Conservation (phyloP, 768 basidiomycete genomes). For the Tulasnella sp. region DNA sequence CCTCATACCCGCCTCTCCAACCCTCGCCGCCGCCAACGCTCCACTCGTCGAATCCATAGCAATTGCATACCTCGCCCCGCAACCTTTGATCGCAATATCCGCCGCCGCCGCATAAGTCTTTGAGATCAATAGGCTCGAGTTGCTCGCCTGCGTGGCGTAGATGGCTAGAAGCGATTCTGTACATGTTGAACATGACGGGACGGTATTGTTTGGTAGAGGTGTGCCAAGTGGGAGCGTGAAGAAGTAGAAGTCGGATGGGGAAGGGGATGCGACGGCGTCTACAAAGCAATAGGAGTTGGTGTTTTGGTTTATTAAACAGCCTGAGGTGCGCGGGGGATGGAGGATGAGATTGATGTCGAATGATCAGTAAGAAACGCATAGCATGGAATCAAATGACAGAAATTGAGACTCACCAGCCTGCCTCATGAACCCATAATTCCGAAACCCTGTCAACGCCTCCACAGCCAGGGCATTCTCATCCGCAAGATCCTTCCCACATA, state of each 20-base stretch:
- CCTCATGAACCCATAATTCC: constrained; percentile 22
- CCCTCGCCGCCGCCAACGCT: not conserved
- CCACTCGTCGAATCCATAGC: not conserved
- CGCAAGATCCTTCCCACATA: constrained; percentile 21
- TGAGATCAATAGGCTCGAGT: constrained; percentile 2
- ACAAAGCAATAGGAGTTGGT: constrained; percentile 22
- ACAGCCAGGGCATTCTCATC: constrained; percentile 21
- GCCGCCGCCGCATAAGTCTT: constrained; percentile 18
- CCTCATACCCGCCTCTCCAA: not conserved
- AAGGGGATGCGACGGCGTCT: constrained; percentile 17
- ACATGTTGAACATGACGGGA: constrained; percentile 19
- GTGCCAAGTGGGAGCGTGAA: constrained; percentile 19
- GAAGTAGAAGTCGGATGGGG: constrained; percentile 19
- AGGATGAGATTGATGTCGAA: not conserved
- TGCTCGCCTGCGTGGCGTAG: constrained; percentile 16
- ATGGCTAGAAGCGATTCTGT: constrained; percentile 14
- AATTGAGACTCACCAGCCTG: constrained; percentile 17
- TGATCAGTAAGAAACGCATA: too few relatives aligned
- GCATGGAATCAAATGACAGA: not conserved
- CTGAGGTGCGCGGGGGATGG: not conserved
- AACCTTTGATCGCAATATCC: constrained; percentile 7
- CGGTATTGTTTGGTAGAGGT: constrained; percentile 14
- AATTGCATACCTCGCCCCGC: constrained; percentile 14
- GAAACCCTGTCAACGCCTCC: constrained; percentile 23
- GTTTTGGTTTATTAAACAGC: constrained; percentile 19